Conservation (phyloP, 2,329 filamentous ascomycete genomes). For the Botrytis fragariae region DNA sequence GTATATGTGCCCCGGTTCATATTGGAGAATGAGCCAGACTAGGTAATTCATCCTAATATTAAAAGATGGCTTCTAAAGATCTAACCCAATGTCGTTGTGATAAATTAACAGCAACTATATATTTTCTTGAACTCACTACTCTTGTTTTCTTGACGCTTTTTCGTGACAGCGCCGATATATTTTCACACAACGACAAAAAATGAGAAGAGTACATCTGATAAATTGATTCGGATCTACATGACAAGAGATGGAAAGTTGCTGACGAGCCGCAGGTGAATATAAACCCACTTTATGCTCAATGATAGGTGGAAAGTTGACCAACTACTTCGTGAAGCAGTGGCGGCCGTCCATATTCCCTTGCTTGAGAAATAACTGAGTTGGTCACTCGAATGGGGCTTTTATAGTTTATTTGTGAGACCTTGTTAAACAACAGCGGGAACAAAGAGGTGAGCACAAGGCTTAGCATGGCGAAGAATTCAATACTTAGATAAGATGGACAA, state of each 20-base stretch:
- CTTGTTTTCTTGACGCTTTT: not conserved
- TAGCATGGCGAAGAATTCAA: not conserved
- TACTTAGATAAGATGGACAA: not conserved
- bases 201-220: not conserved
- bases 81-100: not conserved
- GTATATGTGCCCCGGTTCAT: not conserved
- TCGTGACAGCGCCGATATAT: not conserved
- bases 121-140: not conserved
- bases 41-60: fast-evolving
- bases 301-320: too few relatives aligned
- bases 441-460: not conserved
- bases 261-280: not conserved
- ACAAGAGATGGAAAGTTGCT: not conserved
- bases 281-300: too few relatives aligned
- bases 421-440: fast-evolving
- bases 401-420: not conserved
- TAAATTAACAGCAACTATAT: not conserved
- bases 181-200: not conserved
- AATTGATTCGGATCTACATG: too few relatives aligned
- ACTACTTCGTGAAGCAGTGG: not conserved
- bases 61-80: not conserved
- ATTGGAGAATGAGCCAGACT: not conserved
- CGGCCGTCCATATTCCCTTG: not conserved
- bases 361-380: not conserved
- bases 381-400: not conserved